Evolutionary conservation across 257 asterid species (phyloP).

Genomic region (Fraxinus excelsior): DNA sequence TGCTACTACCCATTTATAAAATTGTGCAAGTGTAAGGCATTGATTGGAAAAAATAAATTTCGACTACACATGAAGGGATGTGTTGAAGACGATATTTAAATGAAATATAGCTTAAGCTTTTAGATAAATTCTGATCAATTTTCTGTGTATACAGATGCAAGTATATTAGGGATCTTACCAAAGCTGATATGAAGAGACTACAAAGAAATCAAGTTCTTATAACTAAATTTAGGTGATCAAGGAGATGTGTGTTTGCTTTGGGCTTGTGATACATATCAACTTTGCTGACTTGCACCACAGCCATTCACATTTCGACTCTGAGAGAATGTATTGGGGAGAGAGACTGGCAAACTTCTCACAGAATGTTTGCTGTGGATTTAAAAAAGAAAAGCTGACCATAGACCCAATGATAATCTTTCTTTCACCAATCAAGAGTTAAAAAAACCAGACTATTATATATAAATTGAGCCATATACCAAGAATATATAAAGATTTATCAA

Average conservation of each 20-base stretch:
- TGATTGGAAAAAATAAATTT: too few species aligned
- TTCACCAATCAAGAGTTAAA: too few species aligned
- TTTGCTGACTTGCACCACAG: not conserved
- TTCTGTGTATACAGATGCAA: not conserved
- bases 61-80: too few species aligned
- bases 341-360: not conserved
- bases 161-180: not conserved
- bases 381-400: not conserved
- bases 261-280: not conserved
- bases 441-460: too few species aligned
- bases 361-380: not conserved
- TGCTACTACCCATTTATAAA: too few species aligned
- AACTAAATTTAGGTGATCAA: not conserved
- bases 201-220: not conserved
- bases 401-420: too few species aligned
- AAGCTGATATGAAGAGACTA: not conserved
- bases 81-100: too few species aligned
- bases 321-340: too few species aligned
- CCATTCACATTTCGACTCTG: too few species aligned
- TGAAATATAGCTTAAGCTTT: not conserved
- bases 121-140: not conserved
- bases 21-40: too few species aligned
- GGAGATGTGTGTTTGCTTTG: not conserved
- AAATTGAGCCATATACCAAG: not conserved
- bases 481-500: not conserved